Evolutionary conservation across 495 filamentous ascomycete species (phyloP), one percentile per base, ranked within the genome.

Genomic region (Neurospora sp.): DNA sequence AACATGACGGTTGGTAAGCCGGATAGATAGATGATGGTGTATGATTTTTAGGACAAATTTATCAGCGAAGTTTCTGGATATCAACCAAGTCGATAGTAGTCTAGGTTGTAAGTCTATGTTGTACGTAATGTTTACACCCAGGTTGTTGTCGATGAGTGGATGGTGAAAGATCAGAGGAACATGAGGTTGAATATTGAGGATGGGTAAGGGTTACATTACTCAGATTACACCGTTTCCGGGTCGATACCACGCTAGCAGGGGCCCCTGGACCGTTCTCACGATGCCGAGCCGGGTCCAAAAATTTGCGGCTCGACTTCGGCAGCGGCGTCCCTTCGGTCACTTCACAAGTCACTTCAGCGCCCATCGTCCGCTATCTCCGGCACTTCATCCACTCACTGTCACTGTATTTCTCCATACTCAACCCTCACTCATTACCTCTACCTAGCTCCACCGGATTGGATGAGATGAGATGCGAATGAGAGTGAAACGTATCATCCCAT

Each of bases 211-310:
- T 71, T 59, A 20, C 42, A 18, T 70, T 68, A 73, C 74, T 71
- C 61, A 40, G n/a, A n/a, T n/a, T n/a, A n/a, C n/a, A n/a, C n/a
- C n/a, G 41, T 39, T 44, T 39, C 68, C 73, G 74, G 74, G 37
- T 69, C 69, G 18, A 42, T 74, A 73, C 71, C 73, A 69, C 75
- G 75, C 75, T 75, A 76, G 71, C 73, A 71, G 42, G 73, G 73
- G 65, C 40, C 44, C 65, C 74, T 38, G 44, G 39, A 10, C 47
- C 14, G 53, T 65, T 65, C 53, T 65, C 53, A 65, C 53, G 27
- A 65, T 35, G 53, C 53, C 53, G 53, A 65, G 53, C 53, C 53
- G 27, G 27, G 27, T 37, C 53, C 53, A 65, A 65, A 65, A 65
- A 65, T 65, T 65, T 65, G 53, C 53, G 53, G 53, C 53, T 65